phyloP scores from a whole-genome alignment of 2,329 filamentous ascomycete species.

The Hypoxylon sp. region DNA sequence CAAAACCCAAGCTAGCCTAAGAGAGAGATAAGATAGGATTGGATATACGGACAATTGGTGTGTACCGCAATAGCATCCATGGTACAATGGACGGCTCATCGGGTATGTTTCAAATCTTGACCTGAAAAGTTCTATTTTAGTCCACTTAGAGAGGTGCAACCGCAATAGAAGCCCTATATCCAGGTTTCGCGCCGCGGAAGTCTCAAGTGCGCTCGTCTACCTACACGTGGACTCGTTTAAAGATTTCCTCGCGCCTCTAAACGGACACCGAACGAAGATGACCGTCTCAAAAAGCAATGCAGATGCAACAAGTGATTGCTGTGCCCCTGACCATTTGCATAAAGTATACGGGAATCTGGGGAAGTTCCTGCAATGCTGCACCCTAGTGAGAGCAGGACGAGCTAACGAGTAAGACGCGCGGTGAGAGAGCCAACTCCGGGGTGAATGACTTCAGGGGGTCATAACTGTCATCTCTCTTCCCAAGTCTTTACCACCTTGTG shows the following conservation, averaged over 20 bases:
- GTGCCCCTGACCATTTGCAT: constrained; percentile 32
- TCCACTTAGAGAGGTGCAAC: neutral
- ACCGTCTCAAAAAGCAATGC: constrained; percentile 10
- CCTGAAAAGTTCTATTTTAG: neutral
- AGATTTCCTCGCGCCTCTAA: constrained; percentile 8
- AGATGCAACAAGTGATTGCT: constrained; percentile 4
- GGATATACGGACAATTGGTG: neutral
- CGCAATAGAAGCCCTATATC: neutral
- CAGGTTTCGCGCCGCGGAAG: neutral
- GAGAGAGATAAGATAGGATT: neutral
- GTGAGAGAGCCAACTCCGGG: constrained; percentile 14
- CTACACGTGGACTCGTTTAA: neutral
- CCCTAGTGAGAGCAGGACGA: constrained; percentile 7
- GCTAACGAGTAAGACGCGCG: constrained; percentile 13
- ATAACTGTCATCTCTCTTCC: constrained; percentile 1
- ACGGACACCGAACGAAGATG: constrained; percentile 26
- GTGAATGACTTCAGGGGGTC: constrained; percentile 9
- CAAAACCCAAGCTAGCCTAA: neutral
- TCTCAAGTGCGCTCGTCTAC: neutral
- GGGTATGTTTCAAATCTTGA: neutral
- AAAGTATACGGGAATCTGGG: constrained; percentile 35
- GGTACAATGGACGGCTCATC: neutral
- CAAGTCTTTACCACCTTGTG: constrained; percentile 12
- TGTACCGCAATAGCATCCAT: neutral
- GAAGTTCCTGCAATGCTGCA: constrained; percentile 27